Percentiles rank a stretch among this genome's conserved stretches.
Evolutionary conservation across 2,329 filamentous ascomycete genomes (phyloP).

Genomic region (Lasiodiplodia citricola): DNA sequence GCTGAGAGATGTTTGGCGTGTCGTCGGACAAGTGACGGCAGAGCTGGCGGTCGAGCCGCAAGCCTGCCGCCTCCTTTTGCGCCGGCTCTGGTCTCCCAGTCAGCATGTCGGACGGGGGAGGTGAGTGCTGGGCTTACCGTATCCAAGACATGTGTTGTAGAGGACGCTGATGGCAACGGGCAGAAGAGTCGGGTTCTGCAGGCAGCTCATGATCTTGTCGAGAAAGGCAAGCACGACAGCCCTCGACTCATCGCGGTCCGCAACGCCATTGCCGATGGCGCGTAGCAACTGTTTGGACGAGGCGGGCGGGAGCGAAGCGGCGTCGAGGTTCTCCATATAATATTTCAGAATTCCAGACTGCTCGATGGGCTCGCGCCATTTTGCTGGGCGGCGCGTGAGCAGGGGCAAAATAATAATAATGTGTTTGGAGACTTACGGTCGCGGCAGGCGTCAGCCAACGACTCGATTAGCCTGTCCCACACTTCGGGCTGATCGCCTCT

Average conservation of each 20-base stretch:
- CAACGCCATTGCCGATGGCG: conserved; percentile 46
- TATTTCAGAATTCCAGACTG: conserved; percentile 38
- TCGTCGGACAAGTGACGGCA: conserved; percentile 36
- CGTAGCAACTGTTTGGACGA: conserved; percentile 43
- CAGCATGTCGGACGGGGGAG: not conserved
- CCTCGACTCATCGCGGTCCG: conserved; percentile 44
- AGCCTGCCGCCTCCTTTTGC: conserved; percentile 39
- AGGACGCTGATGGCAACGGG: conserved; percentile 46
- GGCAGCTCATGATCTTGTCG: conserved; percentile 35
- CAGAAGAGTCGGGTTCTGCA: conserved; percentile 34
- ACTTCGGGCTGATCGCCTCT: conserved; percentile 12
- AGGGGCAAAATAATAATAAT: not conserved
- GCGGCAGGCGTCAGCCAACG: conserved; percentile 22
- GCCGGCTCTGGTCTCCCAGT: conserved; percentile 37
- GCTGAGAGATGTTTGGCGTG: conserved; percentile 37
- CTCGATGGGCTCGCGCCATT: conserved; percentile 38
- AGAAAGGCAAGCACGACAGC: conserved; percentile 36
- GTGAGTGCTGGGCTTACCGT: conserved; percentile 34
- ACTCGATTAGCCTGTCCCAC: conserved; percentile 21
- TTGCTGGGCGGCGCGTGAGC: conserved; percentile 38
- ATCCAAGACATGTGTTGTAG: conserved; percentile 52
- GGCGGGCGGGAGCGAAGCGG: conserved; percentile 29
- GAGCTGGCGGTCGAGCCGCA: conserved; percentile 40
- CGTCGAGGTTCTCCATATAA: conserved; percentile 36
- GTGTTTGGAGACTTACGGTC: conserved; percentile 6